Base-by-base conservation (phyloP, 2,329 filamentous ascomycete species). In the Elsinoe necatrix region DNA sequence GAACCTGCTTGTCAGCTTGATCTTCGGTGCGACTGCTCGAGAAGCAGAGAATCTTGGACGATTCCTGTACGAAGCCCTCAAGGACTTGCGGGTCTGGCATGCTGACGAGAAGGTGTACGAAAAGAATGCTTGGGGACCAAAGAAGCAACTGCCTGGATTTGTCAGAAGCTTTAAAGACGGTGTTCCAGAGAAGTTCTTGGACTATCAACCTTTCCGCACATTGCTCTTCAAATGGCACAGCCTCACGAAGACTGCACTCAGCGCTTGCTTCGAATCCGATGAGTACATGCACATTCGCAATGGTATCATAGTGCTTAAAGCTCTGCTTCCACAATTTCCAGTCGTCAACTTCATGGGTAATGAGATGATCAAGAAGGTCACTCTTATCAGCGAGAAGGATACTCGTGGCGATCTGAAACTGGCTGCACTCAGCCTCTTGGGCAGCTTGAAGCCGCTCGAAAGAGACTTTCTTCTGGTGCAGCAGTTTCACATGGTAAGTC, bases 241-340 rank as follows among this genome's bases (percentile, higher is more conserved):
- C 64, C 83, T 87, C 61, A 74, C 98, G 42, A 87, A 86, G 64
- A 81, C 76, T 51, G 89, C 92, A 1, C 75, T 98, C 56, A 91
- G 90, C 68, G 80, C 80, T 35, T 96, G 92, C 68, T 78, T 98
- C 47, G 82, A 83, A 16, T 85, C 86, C 25, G 84, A 82, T 29
- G 92, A 97, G 71, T 98, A 93, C 81, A 96, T 96, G 86, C 91
- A 96, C 69, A 95, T 97, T 67, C 85, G 92, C 56, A 98, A 98
- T 68, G 89, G 90, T 43, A 95, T 97, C 63, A 93, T 87, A 58
- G 79, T 97, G 3, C 77, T 98, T 58, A 95, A 93, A 68, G 80
- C 82, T 9, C 79, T 95, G 48, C 80, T 89, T 21, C 83, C 89
- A 52, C 80, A 84, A 65, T 98, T 95, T 77, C 95, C 93, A 3